Evolutionary conservation across 176 grass and related monocot species (phyloP).

Genomic region (Oryza longistaminata): DNA sequence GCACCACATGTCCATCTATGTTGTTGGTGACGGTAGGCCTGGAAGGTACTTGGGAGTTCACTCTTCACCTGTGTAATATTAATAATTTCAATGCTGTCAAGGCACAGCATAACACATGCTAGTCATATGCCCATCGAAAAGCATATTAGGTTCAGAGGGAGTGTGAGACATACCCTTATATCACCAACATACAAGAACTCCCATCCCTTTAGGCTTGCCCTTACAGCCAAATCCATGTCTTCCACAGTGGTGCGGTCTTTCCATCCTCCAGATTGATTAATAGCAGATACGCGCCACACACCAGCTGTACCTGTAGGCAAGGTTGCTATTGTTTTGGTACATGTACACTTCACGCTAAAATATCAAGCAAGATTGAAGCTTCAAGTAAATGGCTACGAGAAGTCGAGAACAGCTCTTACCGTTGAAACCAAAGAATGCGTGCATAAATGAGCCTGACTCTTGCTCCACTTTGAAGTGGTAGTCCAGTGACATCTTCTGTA

Average conservation of each 20-base stretch:
- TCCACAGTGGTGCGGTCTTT: conserved; percentile 95
- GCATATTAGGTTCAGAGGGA: neutral
- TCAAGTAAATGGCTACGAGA: conserved; percentile 3
- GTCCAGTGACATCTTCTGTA: conserved; percentile 99
- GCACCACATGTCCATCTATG: conserved; percentile 88
- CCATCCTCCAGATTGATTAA: conserved; percentile 89
- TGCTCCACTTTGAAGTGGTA: conserved; percentile 99
- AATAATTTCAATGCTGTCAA: conserved; percentile 19
- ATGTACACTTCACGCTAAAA: neutral
- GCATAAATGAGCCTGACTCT: conserved; percentile 82
- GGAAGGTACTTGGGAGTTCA: conserved; percentile 91
- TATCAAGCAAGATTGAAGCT: conserved; percentile 1
- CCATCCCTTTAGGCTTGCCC: conserved; percentile 78
- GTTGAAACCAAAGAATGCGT: conserved; percentile 89
- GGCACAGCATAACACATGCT: conserved; percentile 5
- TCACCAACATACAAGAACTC: conserved; percentile 93
- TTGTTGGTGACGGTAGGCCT: conserved; percentile 83
- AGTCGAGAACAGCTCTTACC: conserved; percentile 43
- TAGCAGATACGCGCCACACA: conserved; percentile 89
- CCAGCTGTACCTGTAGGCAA: conserved; percentile 79
- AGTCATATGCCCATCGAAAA: neutral
- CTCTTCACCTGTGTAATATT: conserved; percentile 73
- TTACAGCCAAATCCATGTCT: conserved; percentile 95
- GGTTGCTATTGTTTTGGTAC: neutral
- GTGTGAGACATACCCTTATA: conserved; percentile 64